Evolutionary conservation across 176 grass and related monocot species (phyloP).

Genomic region (Bothriochloa decipiens): DNA sequence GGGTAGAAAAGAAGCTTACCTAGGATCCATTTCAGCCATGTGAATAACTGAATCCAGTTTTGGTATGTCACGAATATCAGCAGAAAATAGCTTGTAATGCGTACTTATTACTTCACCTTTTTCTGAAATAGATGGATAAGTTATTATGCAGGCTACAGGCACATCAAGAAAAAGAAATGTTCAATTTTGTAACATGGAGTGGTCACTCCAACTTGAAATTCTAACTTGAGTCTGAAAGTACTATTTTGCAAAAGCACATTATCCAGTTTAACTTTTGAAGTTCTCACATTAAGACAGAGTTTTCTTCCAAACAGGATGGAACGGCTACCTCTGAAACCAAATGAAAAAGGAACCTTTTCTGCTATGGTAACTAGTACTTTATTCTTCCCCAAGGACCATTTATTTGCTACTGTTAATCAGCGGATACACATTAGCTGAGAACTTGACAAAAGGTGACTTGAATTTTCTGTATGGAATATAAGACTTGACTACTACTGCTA

Average conservation of each 20-base stretch:
- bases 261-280: neutral
- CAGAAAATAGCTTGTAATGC: slow-evolving; percentile 88
- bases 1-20: slow-evolving; percentile 44
- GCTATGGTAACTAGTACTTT: neutral
- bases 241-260: neutral
- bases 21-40: slow-evolving; percentile 75
- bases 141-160: slow-evolving; percentile 17
- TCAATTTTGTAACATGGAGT: neutral
- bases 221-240: neutral
- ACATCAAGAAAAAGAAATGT: neutral
- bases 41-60: slow-evolving; percentile 75
- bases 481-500: neutral
- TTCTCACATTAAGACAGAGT: neutral
- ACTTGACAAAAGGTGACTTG: neutral
- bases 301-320: slow-evolving; percentile 16
- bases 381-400: neutral
- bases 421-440: neutral
- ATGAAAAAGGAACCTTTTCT: neutral
- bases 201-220: slow-evolving; percentile 8
- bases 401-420: slow-evolving; percentile 16
- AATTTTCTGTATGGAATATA: neutral
- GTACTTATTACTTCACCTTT: slow-evolving; percentile 85
- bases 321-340: neutral
- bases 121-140: slow-evolving; percentile 58
- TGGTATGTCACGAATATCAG: slow-evolving; percentile 78